Conservation (phyloP, 805 yeast genomes). For the Jamesozyma jinghongensis region DNA sequence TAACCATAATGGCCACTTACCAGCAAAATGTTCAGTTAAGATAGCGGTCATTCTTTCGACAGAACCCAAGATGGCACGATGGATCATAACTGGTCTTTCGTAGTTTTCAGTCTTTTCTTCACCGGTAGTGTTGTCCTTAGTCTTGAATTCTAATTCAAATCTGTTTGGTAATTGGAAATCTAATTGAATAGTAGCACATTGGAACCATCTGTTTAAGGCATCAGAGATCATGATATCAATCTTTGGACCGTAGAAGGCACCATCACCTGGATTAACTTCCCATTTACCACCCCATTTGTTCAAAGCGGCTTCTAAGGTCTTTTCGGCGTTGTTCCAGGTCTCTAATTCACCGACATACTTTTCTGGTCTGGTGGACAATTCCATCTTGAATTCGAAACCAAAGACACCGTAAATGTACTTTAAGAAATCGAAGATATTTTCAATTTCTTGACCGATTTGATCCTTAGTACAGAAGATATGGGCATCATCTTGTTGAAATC, state of each 20-base stretch:
- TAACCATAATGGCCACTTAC: slow-evolving; percentile 99
- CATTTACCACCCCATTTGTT: slow-evolving; percentile 81
- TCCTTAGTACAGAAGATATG: slow-evolving; percentile 93
- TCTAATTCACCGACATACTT: slow-evolving; percentile 89
- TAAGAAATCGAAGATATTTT: slow-evolving; percentile 77
- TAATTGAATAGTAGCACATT: slow-evolving; percentile 97
- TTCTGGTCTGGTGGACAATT: slow-evolving; percentile 94
- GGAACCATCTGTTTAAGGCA: slow-evolving; percentile 94
- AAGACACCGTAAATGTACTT: slow-evolving; percentile 79
- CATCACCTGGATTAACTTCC: slow-evolving; percentile 96
- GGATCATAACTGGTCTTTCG: slow-evolving; percentile 96
- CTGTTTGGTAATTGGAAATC: slow-evolving; percentile 97
- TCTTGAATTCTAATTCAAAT: slow-evolving; percentile 81
- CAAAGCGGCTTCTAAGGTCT: slow-evolving; percentile 71
- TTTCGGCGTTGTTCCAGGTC: slow-evolving; percentile 91
- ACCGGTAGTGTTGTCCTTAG: slow-evolving; percentile 41
- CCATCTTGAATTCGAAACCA: slow-evolving; percentile 94
- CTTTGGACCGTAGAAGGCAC: slow-evolving; percentile 94
- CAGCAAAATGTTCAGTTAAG: slow-evolving; percentile 94
- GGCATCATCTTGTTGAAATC: slow-evolving; percentile 99
- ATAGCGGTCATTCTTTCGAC: slow-evolving; percentile 99
- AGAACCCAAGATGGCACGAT: slow-evolving; percentile 96
- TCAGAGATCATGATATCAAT: slow-evolving; percentile 94
- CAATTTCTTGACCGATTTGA: slow-evolving; percentile 82
- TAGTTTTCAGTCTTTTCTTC: slow-evolving; percentile 39